Evolutionary conservation across 148 eudicot species (phyloP).

Genomic region (Silene conica): DNA sequence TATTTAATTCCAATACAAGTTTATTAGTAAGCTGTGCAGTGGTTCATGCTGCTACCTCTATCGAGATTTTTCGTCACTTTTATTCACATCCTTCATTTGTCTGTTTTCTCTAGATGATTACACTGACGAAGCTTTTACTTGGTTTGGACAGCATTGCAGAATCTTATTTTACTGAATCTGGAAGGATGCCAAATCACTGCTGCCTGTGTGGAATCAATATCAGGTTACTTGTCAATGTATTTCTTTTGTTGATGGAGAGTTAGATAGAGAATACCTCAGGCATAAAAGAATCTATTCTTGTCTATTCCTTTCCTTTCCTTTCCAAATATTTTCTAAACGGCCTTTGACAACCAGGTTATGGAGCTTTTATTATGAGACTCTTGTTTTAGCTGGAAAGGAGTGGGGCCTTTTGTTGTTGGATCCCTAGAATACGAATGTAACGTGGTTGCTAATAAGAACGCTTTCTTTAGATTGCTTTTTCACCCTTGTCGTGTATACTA

Average conservation of each 20-base stretch:
- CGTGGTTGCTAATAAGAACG: too few species aligned
- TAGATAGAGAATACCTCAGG: not conserved
- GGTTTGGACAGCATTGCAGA: constrained; percentile 29
- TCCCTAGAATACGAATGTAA: not conserved
- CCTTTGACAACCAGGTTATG: not conserved
- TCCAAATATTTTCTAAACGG: not conserved
- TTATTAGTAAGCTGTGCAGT: not conserved
- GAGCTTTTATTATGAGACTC: not conserved
- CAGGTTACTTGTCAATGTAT: constrained; percentile 15
- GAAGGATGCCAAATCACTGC: constrained; percentile 39
- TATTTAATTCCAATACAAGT: not conserved
- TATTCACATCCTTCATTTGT: not conserved
- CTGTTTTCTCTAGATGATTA: constrained; percentile 1
- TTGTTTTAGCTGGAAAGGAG: not conserved
- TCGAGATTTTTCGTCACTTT: not conserved
- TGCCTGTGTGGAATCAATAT: constrained; percentile 37
- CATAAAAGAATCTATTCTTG: not conserved
- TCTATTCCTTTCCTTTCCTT: not conserved
- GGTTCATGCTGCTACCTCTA: not conserved
- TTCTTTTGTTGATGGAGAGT: not conserved
- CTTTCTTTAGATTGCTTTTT: too few species aligned
- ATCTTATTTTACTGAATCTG: constrained; percentile 33
- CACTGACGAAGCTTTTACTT: not conserved
- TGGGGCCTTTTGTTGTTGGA: not conserved
- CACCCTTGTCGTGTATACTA: too few species aligned